Evolutionary conservation across 2,329 filamentous ascomycete species (phyloP), one percentile per base, ranked within the genome.

Genomic region (Cladosporium austrohemisphaericum): DNA sequence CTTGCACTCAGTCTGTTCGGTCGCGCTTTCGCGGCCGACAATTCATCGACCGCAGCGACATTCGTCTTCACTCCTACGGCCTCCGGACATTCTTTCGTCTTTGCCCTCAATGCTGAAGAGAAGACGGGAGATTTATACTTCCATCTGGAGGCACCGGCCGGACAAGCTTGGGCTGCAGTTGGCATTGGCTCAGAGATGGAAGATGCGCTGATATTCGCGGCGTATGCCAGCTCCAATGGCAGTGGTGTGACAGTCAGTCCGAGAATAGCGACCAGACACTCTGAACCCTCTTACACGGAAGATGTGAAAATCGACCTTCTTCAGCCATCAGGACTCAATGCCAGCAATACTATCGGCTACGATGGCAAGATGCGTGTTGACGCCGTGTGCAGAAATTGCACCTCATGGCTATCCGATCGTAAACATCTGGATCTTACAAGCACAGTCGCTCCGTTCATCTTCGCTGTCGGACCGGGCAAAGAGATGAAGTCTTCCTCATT

Each of bases 131-230:
- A 60, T 22, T 28, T 59, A 11, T 57, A 57, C 52, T 55, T 61
- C 41, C 57, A 60, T 49, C 53, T 61, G 40, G 56, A 57, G 16
- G 53, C 50, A 5, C 59, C 58, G 4, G 44, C 67, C 6, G 67
- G 65, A 11, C 68, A 68, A 49, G 66, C 64, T 3, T 75, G 72
- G 72, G 64, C 70, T 2, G 70, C 63, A 3, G 65, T 72, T 4
- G 71, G 72, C 6, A 66, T 72, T 51, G 71, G 71, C 1, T 54
- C 53, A 11, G 52, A 62, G 33, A 75, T 75, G 71, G 60, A 62
- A 52, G 61, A 66, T 19, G 62, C 68, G 14, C 53, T 74, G 38
- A 73, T 74, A 60, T 64, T 75, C 43, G 57, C 74, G 26, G 65
- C 72, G 51, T 74, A 75, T 55, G 62, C 68, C 0, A 62, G 64